Conservation (phyloP, 805 yeast species). For the Candida boleticola region DNA sequence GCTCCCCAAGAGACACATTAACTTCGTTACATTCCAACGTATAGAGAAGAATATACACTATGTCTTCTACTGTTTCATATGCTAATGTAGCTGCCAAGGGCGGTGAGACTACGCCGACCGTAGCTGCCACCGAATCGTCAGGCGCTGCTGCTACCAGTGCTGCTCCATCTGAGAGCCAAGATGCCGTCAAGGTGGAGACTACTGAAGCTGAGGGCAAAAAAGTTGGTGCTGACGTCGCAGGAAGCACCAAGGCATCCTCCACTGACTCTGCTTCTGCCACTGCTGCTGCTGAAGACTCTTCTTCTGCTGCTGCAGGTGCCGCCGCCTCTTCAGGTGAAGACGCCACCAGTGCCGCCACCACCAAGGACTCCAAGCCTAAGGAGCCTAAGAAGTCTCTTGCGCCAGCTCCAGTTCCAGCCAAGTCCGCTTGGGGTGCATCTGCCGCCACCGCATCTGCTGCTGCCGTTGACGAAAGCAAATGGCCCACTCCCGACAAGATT, state of each 20-base stretch:
- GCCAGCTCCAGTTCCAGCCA: slow-evolving; percentile 46
- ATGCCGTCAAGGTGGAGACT: slow-evolving; percentile 3
- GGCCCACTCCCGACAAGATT: slow-evolving; percentile 43
- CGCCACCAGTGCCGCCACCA: slow-evolving; percentile 5
- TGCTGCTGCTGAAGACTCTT: slow-evolving; percentile 1
- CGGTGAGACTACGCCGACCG: slow-evolving; percentile 1
- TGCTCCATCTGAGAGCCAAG: background rate
- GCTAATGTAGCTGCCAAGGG: slow-evolving; percentile 44
- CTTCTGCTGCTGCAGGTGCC: slow-evolving; percentile 5
- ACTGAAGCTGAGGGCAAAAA: slow-evolving; percentile 8
- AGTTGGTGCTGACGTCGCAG: background rate
- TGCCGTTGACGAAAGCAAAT: slow-evolving; percentile 39
- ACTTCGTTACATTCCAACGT: background rate
- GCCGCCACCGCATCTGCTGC: slow-evolving; percentile 10
- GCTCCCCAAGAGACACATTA: background rate
- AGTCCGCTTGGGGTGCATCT: slow-evolving; percentile 41
- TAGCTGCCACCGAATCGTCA: background rate
- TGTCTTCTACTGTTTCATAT: slow-evolving; percentile 31
- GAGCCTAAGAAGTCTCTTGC: slow-evolving; percentile 34
- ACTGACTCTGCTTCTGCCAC: slow-evolving; percentile 2
- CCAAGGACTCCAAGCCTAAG: slow-evolving; percentile 8
- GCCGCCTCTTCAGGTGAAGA: slow-evolving; percentile 4
- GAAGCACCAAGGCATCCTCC: background rate
- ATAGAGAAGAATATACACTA: background rate
- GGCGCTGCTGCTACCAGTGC: background rate